A percentile compares a stretch with the other conserved stretches of the same genome.
phyloP scores from a whole-genome alignment of 2,329 filamentous ascomycete genomes.

The Metarhizium humberi region DNA sequence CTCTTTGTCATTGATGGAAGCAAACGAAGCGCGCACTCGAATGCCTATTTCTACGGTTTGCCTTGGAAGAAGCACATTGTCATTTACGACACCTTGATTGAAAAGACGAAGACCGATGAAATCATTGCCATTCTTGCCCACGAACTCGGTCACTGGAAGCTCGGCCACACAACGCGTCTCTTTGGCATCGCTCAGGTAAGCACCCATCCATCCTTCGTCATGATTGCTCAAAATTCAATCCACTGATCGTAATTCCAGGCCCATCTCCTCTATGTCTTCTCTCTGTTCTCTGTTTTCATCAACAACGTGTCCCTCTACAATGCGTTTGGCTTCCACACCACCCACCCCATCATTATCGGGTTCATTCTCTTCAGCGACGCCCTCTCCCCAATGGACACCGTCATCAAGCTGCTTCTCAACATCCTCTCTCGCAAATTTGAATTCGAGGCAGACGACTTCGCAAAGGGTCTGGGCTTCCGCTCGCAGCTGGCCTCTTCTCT shows the following conservation, averaged over 20 bases:
- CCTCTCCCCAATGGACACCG: constrained; percentile 86
- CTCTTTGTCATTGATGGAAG: constrained; percentile 91
- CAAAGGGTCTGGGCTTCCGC: constrained; percentile 73
- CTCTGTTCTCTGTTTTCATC: constrained; percentile 94
- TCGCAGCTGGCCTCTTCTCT: constrained; percentile 76
- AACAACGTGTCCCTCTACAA: constrained; percentile 87
- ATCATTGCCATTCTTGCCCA: constrained; percentile 92
- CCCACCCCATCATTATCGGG: constrained; percentile 89
- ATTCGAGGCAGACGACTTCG: constrained; percentile 92
- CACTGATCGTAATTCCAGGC: constrained; percentile 37
- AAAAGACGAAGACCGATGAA: constrained; percentile 86
- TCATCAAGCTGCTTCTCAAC: constrained; percentile 94
- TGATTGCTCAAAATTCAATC: neutral
- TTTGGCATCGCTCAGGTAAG: constrained; percentile 75
- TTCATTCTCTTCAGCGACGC: constrained; percentile 97
- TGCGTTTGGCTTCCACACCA: constrained; percentile 77
- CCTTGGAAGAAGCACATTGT: constrained; percentile 99
- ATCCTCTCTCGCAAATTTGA: constrained; percentile 89
- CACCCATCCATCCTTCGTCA: neutral
- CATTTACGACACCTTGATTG: constrained; percentile 94
- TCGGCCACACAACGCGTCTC: constrained; percentile 87
- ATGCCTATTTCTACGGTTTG: constrained; percentile 92
- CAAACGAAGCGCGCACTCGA: constrained; percentile 79
- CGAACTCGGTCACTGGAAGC: constrained; percentile 94
- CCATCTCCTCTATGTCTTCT: constrained; percentile 94